Conservation (phyloP, 177 flowering plant species). For the Vitis hybrid region DNA sequence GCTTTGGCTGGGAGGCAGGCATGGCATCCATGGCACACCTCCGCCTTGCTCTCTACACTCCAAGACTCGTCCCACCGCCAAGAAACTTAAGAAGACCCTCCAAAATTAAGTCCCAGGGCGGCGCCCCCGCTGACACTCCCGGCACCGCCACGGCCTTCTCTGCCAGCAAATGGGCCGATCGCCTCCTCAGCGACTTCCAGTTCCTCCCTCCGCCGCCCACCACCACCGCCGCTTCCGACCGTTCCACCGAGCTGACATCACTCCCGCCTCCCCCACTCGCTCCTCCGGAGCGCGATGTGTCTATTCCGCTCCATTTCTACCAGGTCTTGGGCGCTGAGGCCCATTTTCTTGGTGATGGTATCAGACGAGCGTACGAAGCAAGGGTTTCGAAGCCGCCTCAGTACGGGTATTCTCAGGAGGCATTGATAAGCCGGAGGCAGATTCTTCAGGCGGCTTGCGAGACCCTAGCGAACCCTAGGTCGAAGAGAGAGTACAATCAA, state of each 20-base stretch:
- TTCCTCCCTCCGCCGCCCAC: slow-evolving; percentile 35
- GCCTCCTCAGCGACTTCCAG: slow-evolving; percentile 87
- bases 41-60: slow-evolving; percentile 28
- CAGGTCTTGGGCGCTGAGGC: slow-evolving; percentile 77
- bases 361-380: slow-evolving; percentile 75
- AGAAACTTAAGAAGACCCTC: slow-evolving; percentile 10
- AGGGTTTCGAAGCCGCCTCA: slow-evolving; percentile 85
- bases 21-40: slow-evolving; percentile 38
- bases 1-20: too few relatives aligned
- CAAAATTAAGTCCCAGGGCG: slow-evolving; percentile 14
- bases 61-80: slow-evolving; percentile 6
- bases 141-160: slow-evolving; percentile 32
- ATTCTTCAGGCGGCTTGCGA: slow-evolving; percentile 94
- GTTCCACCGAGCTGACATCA: slow-evolving; percentile 2
- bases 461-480: slow-evolving; percentile 59
- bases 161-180: slow-evolving; percentile 93
- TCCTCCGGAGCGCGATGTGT: slow-evolving; percentile 59
- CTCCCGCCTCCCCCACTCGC: slow-evolving; percentile 35
- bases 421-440: slow-evolving; percentile 70
- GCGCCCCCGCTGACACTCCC: background rate
- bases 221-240: slow-evolving; percentile 24
- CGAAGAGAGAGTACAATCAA: slow-evolving; percentile 75
- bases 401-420: slow-evolving; percentile 78
- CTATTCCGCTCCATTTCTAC: slow-evolving; percentile 84
- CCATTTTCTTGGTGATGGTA: slow-evolving; percentile 89